These are phyloP conservation scores for Boletales sp. DNA, from an alignment of 768 basidiomycete species.

Conservation along the genomic window DNA sequence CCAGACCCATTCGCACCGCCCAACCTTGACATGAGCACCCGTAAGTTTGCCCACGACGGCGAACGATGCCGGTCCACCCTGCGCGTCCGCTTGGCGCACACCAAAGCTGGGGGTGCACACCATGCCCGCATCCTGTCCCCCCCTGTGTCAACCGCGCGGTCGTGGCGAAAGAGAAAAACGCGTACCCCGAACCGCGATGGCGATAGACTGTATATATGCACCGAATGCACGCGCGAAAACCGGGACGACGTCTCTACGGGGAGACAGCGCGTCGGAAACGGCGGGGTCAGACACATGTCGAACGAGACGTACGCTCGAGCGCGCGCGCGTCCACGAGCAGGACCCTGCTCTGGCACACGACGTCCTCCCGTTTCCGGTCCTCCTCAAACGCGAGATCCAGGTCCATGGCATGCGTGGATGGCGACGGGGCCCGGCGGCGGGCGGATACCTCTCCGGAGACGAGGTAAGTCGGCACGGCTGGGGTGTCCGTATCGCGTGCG, in stretches of 20 bases:
- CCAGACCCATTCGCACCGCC: neutral
- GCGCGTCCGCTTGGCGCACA: constrained; percentile 34
- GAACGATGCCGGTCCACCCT: constrained; percentile 11
- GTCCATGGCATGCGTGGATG: constrained; percentile 11
- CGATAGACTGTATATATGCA: constrained; percentile 71
- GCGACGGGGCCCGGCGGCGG: too few species aligned
- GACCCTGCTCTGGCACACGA: constrained; percentile 45
- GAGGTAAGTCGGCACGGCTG: constrained; percentile 61
- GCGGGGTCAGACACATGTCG: neutral
- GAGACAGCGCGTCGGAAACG: neutral
- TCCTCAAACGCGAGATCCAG: constrained; percentile 42
- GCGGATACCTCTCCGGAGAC: constrained; percentile 52
- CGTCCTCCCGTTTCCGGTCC: constrained; percentile 37
- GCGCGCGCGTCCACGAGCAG: constrained; percentile 60
- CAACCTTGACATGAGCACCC: constrained; percentile 45
- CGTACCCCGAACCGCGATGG: constrained; percentile 53
- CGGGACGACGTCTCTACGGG: constrained; percentile 48
- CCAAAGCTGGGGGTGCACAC: constrained; percentile 33
- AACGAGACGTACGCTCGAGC: constrained; percentile 52
- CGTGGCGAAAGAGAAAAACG: neutral
- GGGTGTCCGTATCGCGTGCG: constrained; percentile 31
- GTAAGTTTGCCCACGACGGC: constrained; percentile 42
- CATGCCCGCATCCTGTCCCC: constrained; percentile 42
- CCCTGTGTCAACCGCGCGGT: neutral
- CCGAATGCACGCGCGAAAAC: constrained; percentile 49